A percentile compares a stretch with the other conserved stretches of the same genome.
These are phyloP conservation scores for Yarrowia deformans DNA, from an alignment of 805 yeast species.

Conservation along the genomic window DNA sequence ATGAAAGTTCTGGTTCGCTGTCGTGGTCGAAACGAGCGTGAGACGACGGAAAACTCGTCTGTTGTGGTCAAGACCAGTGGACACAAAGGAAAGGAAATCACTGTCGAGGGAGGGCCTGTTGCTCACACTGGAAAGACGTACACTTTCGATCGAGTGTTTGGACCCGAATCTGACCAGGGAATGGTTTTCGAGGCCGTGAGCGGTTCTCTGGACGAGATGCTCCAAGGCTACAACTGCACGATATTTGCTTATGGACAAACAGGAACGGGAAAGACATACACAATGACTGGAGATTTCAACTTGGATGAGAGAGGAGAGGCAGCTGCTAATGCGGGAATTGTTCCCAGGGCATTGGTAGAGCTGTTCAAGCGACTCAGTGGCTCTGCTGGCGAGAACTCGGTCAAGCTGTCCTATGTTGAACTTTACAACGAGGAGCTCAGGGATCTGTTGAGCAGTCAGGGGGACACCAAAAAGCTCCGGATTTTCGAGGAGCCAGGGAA, in stretches of 20 bases:
- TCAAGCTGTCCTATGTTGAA: constrained; percentile 80
- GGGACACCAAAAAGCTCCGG: constrained; percentile 57
- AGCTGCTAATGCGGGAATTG: constrained; percentile 62
- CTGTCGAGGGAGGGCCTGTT: constrained; percentile 29
- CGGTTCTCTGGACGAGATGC: constrained; percentile 63
- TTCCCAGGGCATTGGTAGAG: constrained; percentile 61
- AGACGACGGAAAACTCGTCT: constrained; percentile 62
- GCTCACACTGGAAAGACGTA: constrained; percentile 49
- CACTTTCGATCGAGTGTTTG: constrained; percentile 70
- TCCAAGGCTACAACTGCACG: constrained; percentile 74
- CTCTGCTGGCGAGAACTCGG: constrained; percentile 62
- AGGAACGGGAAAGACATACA: constrained; percentile 88
- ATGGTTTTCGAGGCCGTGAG: constrained; percentile 58
- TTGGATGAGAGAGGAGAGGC: constrained; percentile 28
- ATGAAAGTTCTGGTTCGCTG: constrained; percentile 63
- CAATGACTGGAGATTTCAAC: constrained; percentile 58
- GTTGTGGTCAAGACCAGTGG: constrained; percentile 55
- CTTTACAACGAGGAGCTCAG: constrained; percentile 83
- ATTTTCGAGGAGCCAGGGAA: constrained; percentile 59
- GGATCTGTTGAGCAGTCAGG: constrained; percentile 61
- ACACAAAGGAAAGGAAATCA: constrained; percentile 17
- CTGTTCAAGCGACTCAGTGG: constrained; percentile 59
- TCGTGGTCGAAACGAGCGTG: constrained; percentile 65
- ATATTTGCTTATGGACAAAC: constrained; percentile 96
- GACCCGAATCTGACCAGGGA: constrained; percentile 58